Evolutionary conservation across 1,139 yeast species (phyloP), one percentile per base, ranked within the genome.

Genomic region (Geotrichum carabidarum): DNA sequence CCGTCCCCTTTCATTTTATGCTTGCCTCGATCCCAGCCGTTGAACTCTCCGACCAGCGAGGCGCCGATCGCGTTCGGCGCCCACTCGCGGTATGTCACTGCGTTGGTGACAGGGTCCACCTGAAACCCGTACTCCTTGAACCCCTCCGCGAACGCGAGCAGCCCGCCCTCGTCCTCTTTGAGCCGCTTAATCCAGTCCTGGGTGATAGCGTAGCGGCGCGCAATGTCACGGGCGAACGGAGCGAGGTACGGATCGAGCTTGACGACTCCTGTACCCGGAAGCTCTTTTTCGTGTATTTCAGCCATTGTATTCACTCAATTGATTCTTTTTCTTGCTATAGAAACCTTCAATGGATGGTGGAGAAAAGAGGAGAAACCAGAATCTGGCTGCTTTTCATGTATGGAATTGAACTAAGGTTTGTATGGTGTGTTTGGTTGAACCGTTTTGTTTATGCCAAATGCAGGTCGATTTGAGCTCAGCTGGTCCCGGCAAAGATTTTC

Each of bases 31-130:
- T 84, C 74, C 99, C 99, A 93, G 59, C 76, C 66, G 69, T 91
- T 93, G 76, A 93, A 93, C 55, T 93, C 98, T 8, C 99, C 99
- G 55, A 88, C 84, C 36, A 93, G 69, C 48, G 82, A 78, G 1
- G 95, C 97, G 48, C 70, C 74, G 8, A 66, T 66, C 1, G 96
- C 98, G 65, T 88, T 84, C 5, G 98, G 99, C 1, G 95, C 90
- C 82, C 96, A 91, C 70, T 91, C 95, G 34, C 79, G 76, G 64
- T 86, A 84, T 1, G 73, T 69, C 49, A 91, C 79, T n/a, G 79
- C 76, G 55, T 82, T 81, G 46, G 78, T 75, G 9, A 62, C 58
- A 43, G 71, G 68, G 60, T 79, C 73, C 15, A 85, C 83, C 63
- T 88, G 91, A 59, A 93, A 74, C 1, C 99, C 99, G 69, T 84